Evolutionary conservation across 352 stramenopile species (phyloP).

Genomic region (Globisporangium middletonii): DNA sequence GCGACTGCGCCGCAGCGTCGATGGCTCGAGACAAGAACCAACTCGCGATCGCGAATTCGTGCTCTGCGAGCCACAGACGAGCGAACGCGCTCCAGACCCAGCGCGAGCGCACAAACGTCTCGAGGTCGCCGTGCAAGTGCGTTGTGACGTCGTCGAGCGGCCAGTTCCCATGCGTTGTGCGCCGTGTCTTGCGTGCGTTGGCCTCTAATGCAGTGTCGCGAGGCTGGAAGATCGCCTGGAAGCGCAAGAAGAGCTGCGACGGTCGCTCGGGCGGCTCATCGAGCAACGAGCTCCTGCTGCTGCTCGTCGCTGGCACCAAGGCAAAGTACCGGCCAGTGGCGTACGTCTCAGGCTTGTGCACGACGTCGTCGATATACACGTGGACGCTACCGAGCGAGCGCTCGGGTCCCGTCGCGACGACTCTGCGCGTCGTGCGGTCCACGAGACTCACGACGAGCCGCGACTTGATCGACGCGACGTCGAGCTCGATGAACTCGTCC

Average conservation of each 20-base stretch:
- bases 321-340: constrained; percentile 17
- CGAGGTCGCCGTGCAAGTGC: constrained; percentile 47
- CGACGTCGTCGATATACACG: constrained; percentile 31
- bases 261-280: background rate
- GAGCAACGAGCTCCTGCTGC: background rate
- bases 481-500: constrained; percentile 57
- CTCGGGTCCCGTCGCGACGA: constrained; percentile 12
- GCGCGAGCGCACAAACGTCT: constrained; percentile 29
- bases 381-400: constrained; percentile 33
- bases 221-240: constrained; percentile 11
- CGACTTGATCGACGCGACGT: constrained; percentile 28
- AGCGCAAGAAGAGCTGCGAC: constrained; percentile 12
- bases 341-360: constrained; percentile 17
- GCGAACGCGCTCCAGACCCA: constrained; percentile 66
- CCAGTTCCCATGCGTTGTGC: constrained; percentile 35
- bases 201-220: too few species aligned
- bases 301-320: background rate
- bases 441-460: constrained; percentile 36
- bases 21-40: constrained; percentile 39
- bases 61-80: constrained; percentile 26
- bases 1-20: background rate
- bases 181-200: background rate
- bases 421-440: constrained; percentile 22
- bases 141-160: constrained; percentile 28
- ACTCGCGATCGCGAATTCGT: constrained; percentile 37